Evolutionary conservation across 2,329 filamentous ascomycete genomes (phyloP).

Genomic region (Calonectria leucothoes): DNA sequence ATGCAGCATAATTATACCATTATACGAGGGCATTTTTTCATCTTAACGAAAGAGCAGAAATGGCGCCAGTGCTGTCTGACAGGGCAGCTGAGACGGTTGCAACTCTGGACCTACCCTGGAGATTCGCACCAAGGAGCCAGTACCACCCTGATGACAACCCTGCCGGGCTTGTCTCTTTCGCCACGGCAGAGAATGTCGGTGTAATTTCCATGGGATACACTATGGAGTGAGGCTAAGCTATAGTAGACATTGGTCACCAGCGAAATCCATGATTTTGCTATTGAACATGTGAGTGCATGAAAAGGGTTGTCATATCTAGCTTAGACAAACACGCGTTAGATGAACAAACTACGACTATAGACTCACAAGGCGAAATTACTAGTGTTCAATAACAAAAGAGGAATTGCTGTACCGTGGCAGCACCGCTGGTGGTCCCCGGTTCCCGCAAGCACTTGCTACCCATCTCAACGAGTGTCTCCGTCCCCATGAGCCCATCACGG

Average conservation of each 20-base stretch:
- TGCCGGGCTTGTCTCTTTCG: conserved; percentile 59
- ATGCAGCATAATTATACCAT: too few relatives aligned
- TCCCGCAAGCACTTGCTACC: conserved; percentile 47
- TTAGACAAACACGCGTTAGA: background rate
- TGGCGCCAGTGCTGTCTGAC: conserved; percentile 32
- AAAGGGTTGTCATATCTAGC: background rate
- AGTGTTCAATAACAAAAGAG: conserved; percentile 34
- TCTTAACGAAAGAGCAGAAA: background rate
- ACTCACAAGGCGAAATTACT: background rate
- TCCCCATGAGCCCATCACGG: conserved; percentile 43
- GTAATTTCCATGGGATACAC: background rate
- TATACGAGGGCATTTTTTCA: background rate
- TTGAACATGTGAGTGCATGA: conserved; percentile 43
- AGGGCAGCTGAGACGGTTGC: conserved; percentile 39
- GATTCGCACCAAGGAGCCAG: conserved; percentile 44
- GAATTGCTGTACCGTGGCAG: conserved; percentile 53
- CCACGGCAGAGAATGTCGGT: conserved; percentile 59
- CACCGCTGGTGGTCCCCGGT: conserved; percentile 47
- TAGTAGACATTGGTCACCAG: conserved; percentile 54
- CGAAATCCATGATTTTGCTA: conserved; percentile 43
- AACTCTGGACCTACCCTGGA: conserved; percentile 45
- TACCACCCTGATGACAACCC: conserved; percentile 54
- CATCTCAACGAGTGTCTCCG: conserved; percentile 54
- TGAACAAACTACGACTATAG: background rate
- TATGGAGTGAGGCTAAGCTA: background rate